Conservation (phyloP, 2,329 filamentous ascomycete genomes). For the Epichloe amarillans region DNA sequence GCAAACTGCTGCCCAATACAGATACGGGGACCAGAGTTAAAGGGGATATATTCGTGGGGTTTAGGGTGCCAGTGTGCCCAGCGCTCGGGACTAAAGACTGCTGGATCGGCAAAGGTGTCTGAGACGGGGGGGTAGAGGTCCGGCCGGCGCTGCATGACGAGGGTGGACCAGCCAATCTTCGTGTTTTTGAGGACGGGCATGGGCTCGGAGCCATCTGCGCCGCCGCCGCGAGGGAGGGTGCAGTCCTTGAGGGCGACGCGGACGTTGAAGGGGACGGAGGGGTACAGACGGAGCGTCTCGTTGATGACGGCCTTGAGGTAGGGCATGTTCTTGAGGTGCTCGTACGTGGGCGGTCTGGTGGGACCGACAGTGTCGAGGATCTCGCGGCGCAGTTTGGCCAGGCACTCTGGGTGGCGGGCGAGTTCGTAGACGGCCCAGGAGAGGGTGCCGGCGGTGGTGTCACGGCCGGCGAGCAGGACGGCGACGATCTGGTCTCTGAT, state of each 20-base stretch:
- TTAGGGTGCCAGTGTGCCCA: conserved; percentile 38
- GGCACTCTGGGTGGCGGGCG: conserved; percentile 51
- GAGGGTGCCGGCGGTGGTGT: conserved; percentile 74
- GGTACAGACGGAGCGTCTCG: conserved; percentile 67
- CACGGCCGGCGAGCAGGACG: conserved; percentile 70
- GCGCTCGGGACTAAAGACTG: conserved; percentile 33
- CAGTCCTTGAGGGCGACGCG: conserved; percentile 61
- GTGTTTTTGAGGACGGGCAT: conserved; percentile 34
- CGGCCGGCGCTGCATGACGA: conserved; percentile 35
- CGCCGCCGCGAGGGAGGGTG: conserved; percentile 59
- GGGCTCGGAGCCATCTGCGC: conserved; percentile 24
- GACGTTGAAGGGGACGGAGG: conserved; percentile 67
- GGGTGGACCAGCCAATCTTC: conserved; percentile 34
- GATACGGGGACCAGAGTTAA: conserved; percentile 37
- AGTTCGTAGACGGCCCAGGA: conserved; percentile 78
- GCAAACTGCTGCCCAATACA: conserved; percentile 49
- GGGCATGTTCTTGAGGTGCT: conserved; percentile 75
- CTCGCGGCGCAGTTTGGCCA: conserved; percentile 58
- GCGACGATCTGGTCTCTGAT: conserved; percentile 77
- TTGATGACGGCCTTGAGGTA: conserved; percentile 64
- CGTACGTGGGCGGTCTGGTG: conserved; percentile 53
- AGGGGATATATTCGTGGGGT: conserved; percentile 41
- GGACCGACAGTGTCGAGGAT: conserved; percentile 55
- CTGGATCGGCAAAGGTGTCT: conserved; percentile 23
- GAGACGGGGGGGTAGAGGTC: conserved; percentile 33